These are phyloP conservation scores for Juglanconis oblonga DNA, from an alignment of 2,329 filamentous ascomycete species.

Conservation along the genomic window DNA sequence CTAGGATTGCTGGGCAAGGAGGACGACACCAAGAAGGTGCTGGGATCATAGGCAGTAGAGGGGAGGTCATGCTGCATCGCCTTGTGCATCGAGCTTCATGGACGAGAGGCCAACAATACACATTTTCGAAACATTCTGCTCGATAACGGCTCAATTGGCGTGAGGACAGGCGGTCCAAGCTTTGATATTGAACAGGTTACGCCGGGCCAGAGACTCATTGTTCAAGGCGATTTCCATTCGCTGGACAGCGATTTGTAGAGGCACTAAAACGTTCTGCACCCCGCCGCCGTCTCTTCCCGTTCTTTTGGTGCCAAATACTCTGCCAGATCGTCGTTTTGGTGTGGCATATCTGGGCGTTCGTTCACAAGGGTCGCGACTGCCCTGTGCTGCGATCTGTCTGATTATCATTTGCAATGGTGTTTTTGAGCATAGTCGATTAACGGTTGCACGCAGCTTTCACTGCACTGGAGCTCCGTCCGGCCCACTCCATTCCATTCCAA, in stretches of 20 bases:
- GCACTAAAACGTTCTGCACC: not conserved
- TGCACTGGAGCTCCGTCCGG: no score
- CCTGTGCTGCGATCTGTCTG: not conserved
- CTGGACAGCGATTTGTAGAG: not conserved
- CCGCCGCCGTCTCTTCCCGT: not conserved
- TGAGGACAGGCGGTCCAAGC: not conserved
- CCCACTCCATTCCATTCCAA: no score
- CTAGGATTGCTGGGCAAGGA: constrained; percentile 81
- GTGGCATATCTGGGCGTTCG: not conserved
- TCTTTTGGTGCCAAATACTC: not conserved
- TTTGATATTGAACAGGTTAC: not conserved
- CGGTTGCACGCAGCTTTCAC: no score
- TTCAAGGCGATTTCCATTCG: not conserved
- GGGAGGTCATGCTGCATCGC: not conserved
- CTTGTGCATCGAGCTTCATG: not conserved
- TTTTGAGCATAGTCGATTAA: no score
- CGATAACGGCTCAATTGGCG: not conserved
- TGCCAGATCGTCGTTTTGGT: not conserved
- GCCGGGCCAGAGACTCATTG: not conserved
- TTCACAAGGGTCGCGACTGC: not conserved
- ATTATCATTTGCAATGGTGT: no score
- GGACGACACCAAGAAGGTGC: constrained; percentile 68
- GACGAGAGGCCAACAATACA: not conserved
- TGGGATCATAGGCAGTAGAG: constrained; percentile 29
- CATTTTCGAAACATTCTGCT: not conserved